Evolutionary conservation across 768 basidiomycete genomes (phyloP).

Genomic region (Suillus tomentosus): DNA sequence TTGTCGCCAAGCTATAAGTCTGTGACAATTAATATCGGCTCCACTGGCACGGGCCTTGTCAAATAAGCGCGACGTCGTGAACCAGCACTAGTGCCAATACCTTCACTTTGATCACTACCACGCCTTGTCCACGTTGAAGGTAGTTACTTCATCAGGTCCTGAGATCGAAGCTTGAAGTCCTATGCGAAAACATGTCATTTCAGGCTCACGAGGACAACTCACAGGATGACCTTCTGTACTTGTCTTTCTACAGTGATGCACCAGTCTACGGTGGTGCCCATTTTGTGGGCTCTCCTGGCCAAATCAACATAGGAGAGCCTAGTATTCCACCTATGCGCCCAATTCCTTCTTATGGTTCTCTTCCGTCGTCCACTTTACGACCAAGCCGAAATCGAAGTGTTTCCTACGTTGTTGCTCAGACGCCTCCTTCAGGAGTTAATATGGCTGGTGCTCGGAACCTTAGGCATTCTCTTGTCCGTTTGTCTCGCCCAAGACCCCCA

Average conservation of each 20-base stretch:
- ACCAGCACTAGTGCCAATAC: not conserved
- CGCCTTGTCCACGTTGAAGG: not conserved
- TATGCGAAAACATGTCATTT: not conserved
- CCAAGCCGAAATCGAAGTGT: constrained; percentile 13
- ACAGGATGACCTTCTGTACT: not conserved
- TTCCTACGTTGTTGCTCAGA: constrained; percentile 14
- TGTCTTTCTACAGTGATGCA: constrained; percentile 19
- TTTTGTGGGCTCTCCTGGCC: constrained; percentile 32
- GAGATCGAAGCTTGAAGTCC: not conserved
- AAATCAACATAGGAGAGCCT: constrained; percentile 17
- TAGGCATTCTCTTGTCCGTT: constrained; percentile 15
- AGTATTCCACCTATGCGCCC: constrained; percentile 19
- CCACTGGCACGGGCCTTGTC: too few species aligned
- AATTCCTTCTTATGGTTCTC: constrained; percentile 20
- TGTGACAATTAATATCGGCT: too few species aligned
- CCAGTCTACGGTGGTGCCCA: constrained; percentile 3
- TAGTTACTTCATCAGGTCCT: not conserved
- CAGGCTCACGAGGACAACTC: not conserved
- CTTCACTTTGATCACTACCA: not conserved
- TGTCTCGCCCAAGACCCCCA: constrained; percentile 12
- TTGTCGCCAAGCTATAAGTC: too few species aligned
- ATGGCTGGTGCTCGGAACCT: constrained; percentile 22
- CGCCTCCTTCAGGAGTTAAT: constrained; percentile 16
- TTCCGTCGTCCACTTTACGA: constrained; percentile 4
- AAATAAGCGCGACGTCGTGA: not conserved